These are phyloP conservation scores for Hypsizygus marmoreus DNA, from an alignment of 768 basidiomycete species.

Conservation along the genomic window DNA sequence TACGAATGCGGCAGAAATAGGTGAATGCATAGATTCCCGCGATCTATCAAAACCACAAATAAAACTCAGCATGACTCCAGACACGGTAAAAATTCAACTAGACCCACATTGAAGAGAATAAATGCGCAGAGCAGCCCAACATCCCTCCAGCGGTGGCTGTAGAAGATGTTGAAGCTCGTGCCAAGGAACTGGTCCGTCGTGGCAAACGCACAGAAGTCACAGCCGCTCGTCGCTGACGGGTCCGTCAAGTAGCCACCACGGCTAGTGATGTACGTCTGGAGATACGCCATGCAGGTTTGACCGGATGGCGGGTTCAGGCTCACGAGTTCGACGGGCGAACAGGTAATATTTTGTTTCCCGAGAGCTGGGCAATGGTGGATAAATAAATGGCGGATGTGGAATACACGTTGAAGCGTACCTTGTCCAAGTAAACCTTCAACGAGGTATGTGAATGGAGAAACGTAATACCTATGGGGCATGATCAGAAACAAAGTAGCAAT, in stretches of 20 bases:
- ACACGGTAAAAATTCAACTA: not conserved
- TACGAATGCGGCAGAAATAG: constrained; percentile 32
- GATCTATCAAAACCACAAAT: constrained; percentile 38
- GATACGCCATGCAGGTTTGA: constrained; percentile 55
- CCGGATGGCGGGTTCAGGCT: constrained; percentile 60
- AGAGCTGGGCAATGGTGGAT: constrained; percentile 44
- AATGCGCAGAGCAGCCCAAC: constrained; percentile 53
- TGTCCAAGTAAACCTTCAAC: constrained; percentile 54
- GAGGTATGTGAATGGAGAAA: constrained; percentile 55
- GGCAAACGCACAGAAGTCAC: constrained; percentile 56
- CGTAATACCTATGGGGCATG: constrained; percentile 26
- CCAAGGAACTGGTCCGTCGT: constrained; percentile 60
- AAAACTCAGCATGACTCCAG: not conserved
- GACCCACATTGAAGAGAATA: constrained; percentile 46
- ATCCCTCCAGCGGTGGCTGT: constrained; percentile 52
- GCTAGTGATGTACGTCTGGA: constrained; percentile 48
- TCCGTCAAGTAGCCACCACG: constrained; percentile 65
- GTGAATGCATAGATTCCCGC: constrained; percentile 51
- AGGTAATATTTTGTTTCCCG: constrained; percentile 50
- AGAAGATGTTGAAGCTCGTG: constrained; percentile 61
- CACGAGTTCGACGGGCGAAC: constrained; percentile 64
- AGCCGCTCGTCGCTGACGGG: constrained; percentile 47
- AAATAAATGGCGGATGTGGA: constrained; percentile 31
- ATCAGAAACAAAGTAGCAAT: not conserved
- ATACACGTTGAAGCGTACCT: constrained; percentile 33